Base-by-base conservation (phyloP, 805 yeast genomes). In the Yarrowia keelungensis region DNA sequence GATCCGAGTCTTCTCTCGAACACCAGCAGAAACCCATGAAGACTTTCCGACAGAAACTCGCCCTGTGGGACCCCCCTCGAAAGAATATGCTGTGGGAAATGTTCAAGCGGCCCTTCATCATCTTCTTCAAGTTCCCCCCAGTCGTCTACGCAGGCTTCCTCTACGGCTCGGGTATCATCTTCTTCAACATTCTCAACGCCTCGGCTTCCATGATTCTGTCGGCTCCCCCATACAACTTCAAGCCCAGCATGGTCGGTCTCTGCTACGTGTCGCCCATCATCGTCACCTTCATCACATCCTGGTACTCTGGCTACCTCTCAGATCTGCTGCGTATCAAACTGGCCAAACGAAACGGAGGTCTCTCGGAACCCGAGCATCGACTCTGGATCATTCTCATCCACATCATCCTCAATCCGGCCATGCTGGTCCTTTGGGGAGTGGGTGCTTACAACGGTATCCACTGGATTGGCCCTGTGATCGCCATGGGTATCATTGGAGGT, bases 401-500 rank as follows among this genome's bases (percentile, higher is more conserved):
- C 70, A 75, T 78, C 75, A 75, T 84, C 46, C 69, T 84, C 8
- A 84, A 84, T 7, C 83, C 83, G 4, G 78, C 80, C 0, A 80
- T 85, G 3, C 74, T 83, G 38, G 79, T 84, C 67, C 79, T 85
- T 2, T 85, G 85, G 82, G 87, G 87, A 67, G 82, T 84, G 49
- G 87, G 86, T 26, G 85, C 86, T 0, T 79, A 81, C 64, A 79
- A 82, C 62, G 81, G 77, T 12, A 75, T 80, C 8, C 83, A 83
- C 62, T 84, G 87, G 87, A 76, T 83, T 69, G 81, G 84, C 11
- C 74, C 80, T 12, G 80, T 81, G 39, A 75, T 78, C 68, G 86
- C 84, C 7, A 76, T 83, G 72, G 87, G 86, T 4, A 72, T 82
- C 22, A 74, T 83, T 67, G 83, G 41, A n/a, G 47, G 47, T 85